phyloP scores from a whole-genome alignment of 768 basidiomycete species.

The Lentinula detonsa region DNA sequence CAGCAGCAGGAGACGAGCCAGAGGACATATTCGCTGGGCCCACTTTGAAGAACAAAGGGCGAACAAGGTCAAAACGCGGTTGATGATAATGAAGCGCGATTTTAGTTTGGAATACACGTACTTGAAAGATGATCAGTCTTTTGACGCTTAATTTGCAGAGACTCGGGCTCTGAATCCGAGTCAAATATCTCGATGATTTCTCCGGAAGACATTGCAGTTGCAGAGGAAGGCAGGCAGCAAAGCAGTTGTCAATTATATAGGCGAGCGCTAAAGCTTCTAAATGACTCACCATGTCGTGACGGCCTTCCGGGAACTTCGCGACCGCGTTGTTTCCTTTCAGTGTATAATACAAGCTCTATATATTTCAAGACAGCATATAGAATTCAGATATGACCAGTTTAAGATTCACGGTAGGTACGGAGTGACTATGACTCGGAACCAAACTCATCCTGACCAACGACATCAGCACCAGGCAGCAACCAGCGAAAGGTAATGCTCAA shows the following conservation, averaged over 20 bases:
- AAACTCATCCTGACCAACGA: slow-evolving; percentile 43
- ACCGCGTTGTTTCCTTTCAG: no score
- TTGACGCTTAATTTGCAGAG: slow-evolving; percentile 22
- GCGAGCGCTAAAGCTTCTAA: no score
- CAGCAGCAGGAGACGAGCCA: neutral
- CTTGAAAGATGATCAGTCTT: slow-evolving; percentile 23
- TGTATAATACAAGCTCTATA: no score
- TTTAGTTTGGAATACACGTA: neutral
- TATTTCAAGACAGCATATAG: no score
- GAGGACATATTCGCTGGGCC: neutral
- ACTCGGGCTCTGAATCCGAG: slow-evolving; percentile 15
- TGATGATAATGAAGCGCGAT: neutral
- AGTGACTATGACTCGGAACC: neutral
- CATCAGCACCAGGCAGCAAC: slow-evolving; percentile 78
- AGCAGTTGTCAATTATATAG: no score
- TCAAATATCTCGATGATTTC: slow-evolving; percentile 12
- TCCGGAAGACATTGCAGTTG: neutral
- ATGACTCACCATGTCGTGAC: no score
- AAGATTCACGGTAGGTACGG: no score
- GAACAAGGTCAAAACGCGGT: neutral
- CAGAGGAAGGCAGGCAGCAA: no score
- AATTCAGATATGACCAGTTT: no score
- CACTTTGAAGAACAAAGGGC: neutral
- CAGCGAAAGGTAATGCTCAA: slow-evolving; percentile 86
- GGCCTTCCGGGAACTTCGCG: no score